A percentile compares a stretch with the other conserved stretches of the same genome.
phyloP scores from a whole-genome alignment of 2,329 filamentous ascomycete genomes.

The Aschersonia sp. region DNA sequence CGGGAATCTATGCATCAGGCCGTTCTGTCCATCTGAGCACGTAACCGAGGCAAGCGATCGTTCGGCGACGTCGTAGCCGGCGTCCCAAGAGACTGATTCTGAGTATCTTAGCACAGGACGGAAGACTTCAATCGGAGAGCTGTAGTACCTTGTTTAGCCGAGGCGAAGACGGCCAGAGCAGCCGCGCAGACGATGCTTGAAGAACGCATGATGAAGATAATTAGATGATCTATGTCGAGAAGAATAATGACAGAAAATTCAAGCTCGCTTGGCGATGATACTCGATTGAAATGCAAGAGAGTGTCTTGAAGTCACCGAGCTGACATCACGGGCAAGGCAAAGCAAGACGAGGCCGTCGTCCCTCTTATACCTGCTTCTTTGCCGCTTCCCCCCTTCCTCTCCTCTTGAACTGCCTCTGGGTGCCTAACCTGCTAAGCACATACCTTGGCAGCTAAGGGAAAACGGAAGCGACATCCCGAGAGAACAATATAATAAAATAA shows the following conservation, averaged over 20 bases:
- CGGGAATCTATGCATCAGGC: conserved; percentile 48
- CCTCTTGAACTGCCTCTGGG: no score
- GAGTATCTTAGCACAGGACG: neutral
- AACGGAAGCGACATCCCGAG: no score
- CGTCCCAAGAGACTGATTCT: conserved; percentile 51
- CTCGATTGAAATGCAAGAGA: neutral
- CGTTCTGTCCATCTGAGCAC: conserved; percentile 55
- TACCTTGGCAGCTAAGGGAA: no score
- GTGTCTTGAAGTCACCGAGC: neutral
- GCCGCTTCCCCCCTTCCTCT: no score
- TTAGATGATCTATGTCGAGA: neutral
- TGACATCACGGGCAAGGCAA: no score
- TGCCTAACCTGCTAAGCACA: no score
- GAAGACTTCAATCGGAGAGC: no score
- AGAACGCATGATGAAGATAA: conserved; percentile 26
- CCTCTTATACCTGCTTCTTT: no score
- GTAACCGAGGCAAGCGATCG: conserved; percentile 42
- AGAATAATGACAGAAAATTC: neutral
- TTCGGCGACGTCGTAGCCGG: conserved; percentile 47
- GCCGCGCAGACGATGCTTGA: conserved; percentile 22
- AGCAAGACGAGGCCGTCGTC: no score
- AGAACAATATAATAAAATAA: no score
- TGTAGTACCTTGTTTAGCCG: conserved; percentile 2
- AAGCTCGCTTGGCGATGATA: no score
- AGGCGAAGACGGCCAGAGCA: conserved; percentile 20